Evolutionary conservation across 352 stramenopile genomes (phyloP), one percentile per base, ranked within the genome.

Genomic region (Pythium scleroteichum): DNA sequence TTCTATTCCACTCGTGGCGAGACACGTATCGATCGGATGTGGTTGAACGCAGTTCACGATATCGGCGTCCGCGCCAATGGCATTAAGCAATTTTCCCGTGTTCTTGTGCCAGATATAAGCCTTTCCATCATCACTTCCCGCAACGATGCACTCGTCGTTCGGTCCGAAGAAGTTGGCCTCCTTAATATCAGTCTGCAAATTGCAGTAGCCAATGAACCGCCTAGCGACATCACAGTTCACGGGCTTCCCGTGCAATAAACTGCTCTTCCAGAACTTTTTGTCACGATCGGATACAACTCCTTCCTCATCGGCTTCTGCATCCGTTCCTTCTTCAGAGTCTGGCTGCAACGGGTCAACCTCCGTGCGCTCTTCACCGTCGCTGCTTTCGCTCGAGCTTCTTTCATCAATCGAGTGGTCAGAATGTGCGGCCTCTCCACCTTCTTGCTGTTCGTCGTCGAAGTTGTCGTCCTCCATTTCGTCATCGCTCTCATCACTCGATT

Each of bases 151-250:
- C 32, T 74, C 77, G 51, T 94, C 88, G 40, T 95, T 92, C n/a
- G 74, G 74, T 0, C 89, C 89, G 39, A 97, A 92, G 54, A 96
- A 97, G 0, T 72, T 72, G 0, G 87, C 87, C 63, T 97, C 87
- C 63, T 97, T 97, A 64, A 97, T 96, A 35, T 96, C 89, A 0
- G 89, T 97, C 68, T 95, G 78, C 19, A 89, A 68, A 59, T 97
- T 97, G 71, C 84, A 91, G 52, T 93, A 93, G 5, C 88, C 88
- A 32, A 94, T 84, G 44, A 93, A 96, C 0, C 88, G 85, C 29
- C 77, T 72, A 14, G 87, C 68, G 14, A 84, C 73, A 35, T 91
- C 77, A 24, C 75, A 87, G 61, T 87, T 90, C 7, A 94, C 79
- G 0, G 44, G 32, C 2, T 70, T 62, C 0, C 68, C 78, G 16